These are phyloP conservation scores for Tricholoma saponaceum DNA, from an alignment of 768 basidiomycete species.

Conservation along the genomic window DNA sequence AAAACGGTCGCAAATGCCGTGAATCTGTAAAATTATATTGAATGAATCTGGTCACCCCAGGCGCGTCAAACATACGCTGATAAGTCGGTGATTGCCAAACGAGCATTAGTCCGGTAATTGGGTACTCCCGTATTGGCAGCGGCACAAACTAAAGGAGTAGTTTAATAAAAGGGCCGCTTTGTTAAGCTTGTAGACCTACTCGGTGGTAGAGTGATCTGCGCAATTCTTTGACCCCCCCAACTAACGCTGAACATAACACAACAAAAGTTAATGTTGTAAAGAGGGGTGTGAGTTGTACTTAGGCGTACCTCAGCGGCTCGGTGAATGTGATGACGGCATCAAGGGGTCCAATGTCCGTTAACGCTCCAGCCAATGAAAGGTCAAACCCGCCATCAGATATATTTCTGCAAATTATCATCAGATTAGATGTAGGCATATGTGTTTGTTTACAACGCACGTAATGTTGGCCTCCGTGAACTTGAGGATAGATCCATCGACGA, in stretches of 20 bases:
- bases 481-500: constrained; percentile 55
- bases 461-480: constrained; percentile 58
- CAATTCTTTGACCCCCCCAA: constrained; percentile 64
- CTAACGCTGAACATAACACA: constrained; percentile 36
- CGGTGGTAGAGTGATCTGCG: constrained; percentile 56
- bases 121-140: constrained; percentile 66
- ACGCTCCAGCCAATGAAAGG: constrained; percentile 52
- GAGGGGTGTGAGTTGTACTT: background rate
- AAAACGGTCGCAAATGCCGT: constrained; percentile 63
- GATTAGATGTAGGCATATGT: background rate
- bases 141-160: constrained; percentile 47
- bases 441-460: constrained; percentile 30
- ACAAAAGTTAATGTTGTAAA: background rate
- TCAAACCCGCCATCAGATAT: constrained; percentile 61
- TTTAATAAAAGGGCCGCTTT: background rate
- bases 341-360: constrained; percentile 62
- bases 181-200: constrained; percentile 29
- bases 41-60: background rate
- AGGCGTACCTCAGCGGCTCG: constrained; percentile 53
- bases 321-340: constrained; percentile 66
- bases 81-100: constrained; percentile 52
- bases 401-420: constrained; percentile 28
- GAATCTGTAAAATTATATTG: constrained; percentile 33
- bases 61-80: constrained; percentile 32
- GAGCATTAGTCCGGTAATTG: constrained; percentile 49